Conservation (phyloP, 1,284 basidiomycete genomes). For the Malassezia sympodialis region DNA sequence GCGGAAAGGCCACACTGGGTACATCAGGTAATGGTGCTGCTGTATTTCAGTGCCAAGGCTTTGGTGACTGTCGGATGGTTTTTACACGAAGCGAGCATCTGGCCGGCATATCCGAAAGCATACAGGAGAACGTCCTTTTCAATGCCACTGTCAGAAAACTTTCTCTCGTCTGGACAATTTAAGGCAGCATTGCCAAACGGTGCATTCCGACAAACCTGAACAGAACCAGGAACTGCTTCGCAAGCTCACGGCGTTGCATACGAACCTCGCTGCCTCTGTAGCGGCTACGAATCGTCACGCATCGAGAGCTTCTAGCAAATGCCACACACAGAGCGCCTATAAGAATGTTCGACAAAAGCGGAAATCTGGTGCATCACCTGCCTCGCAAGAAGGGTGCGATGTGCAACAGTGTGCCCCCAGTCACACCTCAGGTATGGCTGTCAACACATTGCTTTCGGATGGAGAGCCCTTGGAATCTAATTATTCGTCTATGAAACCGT, state of each 20-base stretch:
- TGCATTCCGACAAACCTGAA: constrained; percentile 74
- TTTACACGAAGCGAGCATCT: constrained; percentile 90
- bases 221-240: constrained; percentile 86
- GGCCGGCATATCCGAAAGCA: constrained; percentile 93
- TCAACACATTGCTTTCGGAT: neutral
- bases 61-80: constrained; percentile 89
- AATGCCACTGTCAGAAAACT: constrained; percentile 83
- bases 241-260: constrained; percentile 73
- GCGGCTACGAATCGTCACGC: constrained; percentile 21
- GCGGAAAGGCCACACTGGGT: neutral
- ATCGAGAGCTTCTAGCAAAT: neutral
- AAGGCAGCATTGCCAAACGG: constrained; percentile 87
- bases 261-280: constrained; percentile 56
- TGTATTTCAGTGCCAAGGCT: constrained; percentile 82
- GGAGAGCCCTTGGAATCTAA: neutral
- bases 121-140: constrained; percentile 86
- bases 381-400: neutral
- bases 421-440: neutral
- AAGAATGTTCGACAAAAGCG: neutral
- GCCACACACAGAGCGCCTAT: neutral
- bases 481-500: neutral
- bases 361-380: neutral
- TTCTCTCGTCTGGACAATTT: constrained; percentile 94
- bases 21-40: neutral
- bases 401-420: neutral